A percentile compares a stretch with the other conserved stretches of the same genome.
Conservation (phyloP, 2,329 filamentous ascomycete species). For the Leptoxyphium fumago region DNA sequence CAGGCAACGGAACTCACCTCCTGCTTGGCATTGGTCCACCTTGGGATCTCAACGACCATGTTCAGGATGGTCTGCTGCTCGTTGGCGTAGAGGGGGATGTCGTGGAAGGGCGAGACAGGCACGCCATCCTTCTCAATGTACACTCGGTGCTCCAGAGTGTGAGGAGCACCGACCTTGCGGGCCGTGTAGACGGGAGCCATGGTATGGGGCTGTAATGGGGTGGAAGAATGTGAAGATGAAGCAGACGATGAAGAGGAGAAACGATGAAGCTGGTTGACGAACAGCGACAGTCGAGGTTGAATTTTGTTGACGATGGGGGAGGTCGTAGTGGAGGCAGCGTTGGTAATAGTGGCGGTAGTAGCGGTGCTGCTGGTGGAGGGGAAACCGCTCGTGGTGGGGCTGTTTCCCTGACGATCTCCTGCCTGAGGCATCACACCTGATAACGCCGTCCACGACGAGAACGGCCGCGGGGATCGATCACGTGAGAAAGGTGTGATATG, state of each 20-base stretch:
- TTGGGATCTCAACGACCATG: conserved; percentile 98
- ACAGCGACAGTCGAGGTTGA: conserved; percentile 8
- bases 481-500: no score
- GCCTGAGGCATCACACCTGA: no score
- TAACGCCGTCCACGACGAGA: no score
- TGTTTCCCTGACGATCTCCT: no score
- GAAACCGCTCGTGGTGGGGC: no score
- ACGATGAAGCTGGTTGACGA: conserved; percentile 11
- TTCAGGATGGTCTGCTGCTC: conserved; percentile 89
- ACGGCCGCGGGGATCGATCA: no score
- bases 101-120: conserved; percentile 91
- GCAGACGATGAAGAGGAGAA: conserved; percentile 3
- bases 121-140: conserved; percentile 97
- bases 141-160: conserved; percentile 94
- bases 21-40: conserved; percentile 99
- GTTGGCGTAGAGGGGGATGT: conserved; percentile 96
- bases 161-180: conserved; percentile 76
- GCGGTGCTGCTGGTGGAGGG: no score
- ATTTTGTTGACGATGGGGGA: conserved; percentile 12
- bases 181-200: conserved; percentile 44
- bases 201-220: background rate
- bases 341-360: background rate
- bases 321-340: conserved; percentile 1
- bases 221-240: conserved; percentile 4
- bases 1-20: conserved; percentile 50